A percentile compares a stretch with the other conserved stretches of the same genome.
phyloP scores from a whole-genome alignment of 148 eudicot species.

The Heliamphora exappendiculata region DNA sequence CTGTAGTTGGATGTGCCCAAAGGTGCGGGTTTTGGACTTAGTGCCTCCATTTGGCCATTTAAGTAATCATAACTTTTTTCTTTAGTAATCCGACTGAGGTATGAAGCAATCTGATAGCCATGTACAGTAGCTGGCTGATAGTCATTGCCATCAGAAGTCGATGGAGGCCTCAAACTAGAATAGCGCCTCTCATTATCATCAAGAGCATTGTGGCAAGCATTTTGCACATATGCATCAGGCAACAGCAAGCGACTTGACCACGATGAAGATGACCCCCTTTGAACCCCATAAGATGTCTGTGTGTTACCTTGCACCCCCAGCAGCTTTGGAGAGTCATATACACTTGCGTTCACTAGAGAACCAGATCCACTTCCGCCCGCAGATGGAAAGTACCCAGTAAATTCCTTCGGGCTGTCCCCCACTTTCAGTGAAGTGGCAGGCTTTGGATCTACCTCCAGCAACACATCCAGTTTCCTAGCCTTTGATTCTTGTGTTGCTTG shows the following conservation, averaged over 20 bases:
- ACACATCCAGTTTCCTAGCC: constrained; percentile 51
- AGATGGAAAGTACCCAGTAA: constrained; percentile 32
- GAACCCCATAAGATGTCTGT: constrained; percentile 49
- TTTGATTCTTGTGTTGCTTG: constrained; percentile 65
- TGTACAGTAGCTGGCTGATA: constrained; percentile 84
- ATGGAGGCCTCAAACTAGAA: constrained; percentile 7
- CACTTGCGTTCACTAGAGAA: constrained; percentile 33
- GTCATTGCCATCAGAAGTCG: constrained; percentile 50
- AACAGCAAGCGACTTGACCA: constrained; percentile 51
- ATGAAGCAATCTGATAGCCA: constrained; percentile 60
- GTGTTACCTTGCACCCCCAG: constrained; percentile 32
- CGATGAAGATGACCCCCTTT: constrained; percentile 38
- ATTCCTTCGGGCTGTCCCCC: constrained; percentile 29
- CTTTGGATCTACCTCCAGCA: constrained; percentile 53
- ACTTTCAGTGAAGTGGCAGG: constrained; percentile 24
- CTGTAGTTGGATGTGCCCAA: constrained; percentile 36
- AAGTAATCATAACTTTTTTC: constrained; percentile 39
- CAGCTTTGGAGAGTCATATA: constrained; percentile 41
- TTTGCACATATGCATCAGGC: constrained; percentile 42
- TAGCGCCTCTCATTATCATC: constrained; percentile 61
- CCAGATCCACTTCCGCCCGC: constrained; percentile 37
- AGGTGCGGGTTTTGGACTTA: constrained; percentile 40
- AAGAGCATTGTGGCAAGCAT: constrained; percentile 27
- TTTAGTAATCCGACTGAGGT: constrained; percentile 42
- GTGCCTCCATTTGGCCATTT: constrained; percentile 37